These are phyloP conservation scores for Salicornia ramosissima DNA, from an alignment of 148 eudicot genomes.

Conservation along the genomic window DNA sequence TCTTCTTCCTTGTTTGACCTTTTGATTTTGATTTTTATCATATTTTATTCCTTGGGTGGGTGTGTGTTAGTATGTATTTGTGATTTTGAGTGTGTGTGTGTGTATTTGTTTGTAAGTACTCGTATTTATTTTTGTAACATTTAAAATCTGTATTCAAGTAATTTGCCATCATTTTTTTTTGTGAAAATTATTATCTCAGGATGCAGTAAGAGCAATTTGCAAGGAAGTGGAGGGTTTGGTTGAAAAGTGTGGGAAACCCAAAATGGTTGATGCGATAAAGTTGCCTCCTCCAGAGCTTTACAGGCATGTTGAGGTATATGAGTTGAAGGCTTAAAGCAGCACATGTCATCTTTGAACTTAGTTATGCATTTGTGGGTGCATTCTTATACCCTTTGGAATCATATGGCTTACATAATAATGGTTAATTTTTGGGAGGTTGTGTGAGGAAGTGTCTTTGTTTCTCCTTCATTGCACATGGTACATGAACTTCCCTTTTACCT, in stretches of 20 bases:
- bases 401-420: too few species aligned
- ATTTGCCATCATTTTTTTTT: background rate
- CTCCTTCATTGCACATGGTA: background rate
- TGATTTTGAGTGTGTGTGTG: too few species aligned
- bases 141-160: background rate
- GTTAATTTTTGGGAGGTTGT: background rate
- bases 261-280: slow-evolving; percentile 88
- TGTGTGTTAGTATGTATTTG: too few species aligned
- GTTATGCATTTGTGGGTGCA: background rate
- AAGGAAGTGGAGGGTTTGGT: slow-evolving; percentile 73
- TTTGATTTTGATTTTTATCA: background rate
- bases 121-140: too few species aligned
- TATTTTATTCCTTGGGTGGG: too few species aligned
- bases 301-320: slow-evolving; percentile 70
- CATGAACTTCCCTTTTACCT: too few species aligned
- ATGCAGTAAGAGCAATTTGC: slow-evolving; percentile 78
- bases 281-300: slow-evolving; percentile 90
- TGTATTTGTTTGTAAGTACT: too few species aligned
- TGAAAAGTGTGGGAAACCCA: slow-evolving; percentile 80
- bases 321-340: background rate
- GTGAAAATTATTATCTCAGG: slow-evolving; percentile 36
- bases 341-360: background rate
- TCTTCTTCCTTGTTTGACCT: background rate
- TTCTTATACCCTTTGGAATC: background rate
- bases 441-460: background rate